These are phyloP conservation scores for Mycoemilia scoparia DNA, from an alignment of 192 early-diverging fungal genomes.

Conservation along the genomic window DNA sequence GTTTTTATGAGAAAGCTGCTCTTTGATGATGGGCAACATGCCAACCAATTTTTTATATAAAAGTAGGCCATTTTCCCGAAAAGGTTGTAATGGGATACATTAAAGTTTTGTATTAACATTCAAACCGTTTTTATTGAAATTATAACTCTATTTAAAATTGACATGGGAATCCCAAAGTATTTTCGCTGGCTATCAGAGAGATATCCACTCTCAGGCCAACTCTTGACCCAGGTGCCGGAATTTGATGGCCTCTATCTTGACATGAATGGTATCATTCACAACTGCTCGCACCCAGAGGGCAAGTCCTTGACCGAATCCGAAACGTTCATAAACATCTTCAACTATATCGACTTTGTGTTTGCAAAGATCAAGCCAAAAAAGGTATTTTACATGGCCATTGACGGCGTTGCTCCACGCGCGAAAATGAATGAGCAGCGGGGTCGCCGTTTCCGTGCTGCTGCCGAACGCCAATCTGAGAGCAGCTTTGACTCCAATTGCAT, in stretches of 20 bases:
- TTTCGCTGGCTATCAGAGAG: constrained; percentile 96
- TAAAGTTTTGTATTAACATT: too few relatives aligned
- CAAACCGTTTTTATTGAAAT: too few relatives aligned
- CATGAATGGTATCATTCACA: constrained; percentile 98
- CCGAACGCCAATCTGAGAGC: constrained; percentile 43
- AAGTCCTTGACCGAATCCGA: constrained; percentile 80
- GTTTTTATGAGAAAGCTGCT: too few relatives aligned
- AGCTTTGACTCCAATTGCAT: constrained; percentile 95
- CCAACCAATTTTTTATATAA: too few relatives aligned
- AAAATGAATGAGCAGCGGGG: constrained; percentile 99
- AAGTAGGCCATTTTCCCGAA: too few relatives aligned
- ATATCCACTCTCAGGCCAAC: constrained; percentile 85
- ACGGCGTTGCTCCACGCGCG: constrained; percentile 89
- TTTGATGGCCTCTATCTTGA: constrained; percentile 97
- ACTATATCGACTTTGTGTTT: constrained; percentile 91
- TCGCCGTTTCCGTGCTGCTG: constrained; percentile 86
- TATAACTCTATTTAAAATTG: too few relatives aligned
- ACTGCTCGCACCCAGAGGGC: constrained; percentile 81
- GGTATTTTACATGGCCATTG: constrained; percentile 87
- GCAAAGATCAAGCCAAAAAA: constrained; percentile 82
- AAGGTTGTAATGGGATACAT: too few relatives aligned
- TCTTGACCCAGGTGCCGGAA: constrained; percentile 80
- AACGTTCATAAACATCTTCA: constrained; percentile 86
- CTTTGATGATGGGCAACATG: too few relatives aligned
- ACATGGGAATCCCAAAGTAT: constrained; percentile 85